These are phyloP conservation scores for Pestalotiopsis sp. DNA, from an alignment of 2,329 filamentous ascomycete species.

Conservation along the genomic window DNA sequence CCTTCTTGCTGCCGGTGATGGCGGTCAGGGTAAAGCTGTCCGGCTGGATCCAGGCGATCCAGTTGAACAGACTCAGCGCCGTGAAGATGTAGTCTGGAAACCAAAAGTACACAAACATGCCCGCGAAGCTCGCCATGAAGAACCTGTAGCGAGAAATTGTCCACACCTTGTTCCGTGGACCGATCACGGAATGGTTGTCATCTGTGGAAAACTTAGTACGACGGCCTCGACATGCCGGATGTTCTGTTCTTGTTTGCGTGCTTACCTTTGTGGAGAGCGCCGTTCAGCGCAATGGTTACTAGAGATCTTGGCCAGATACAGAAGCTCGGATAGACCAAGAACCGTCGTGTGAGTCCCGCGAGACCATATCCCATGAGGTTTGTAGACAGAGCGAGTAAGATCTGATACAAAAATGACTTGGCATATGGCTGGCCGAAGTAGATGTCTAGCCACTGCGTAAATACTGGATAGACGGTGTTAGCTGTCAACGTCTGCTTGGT, in stretches of 20 bases:
- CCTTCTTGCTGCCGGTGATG: conserved; percentile 25
- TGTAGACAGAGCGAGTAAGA: conserved; percentile 48
- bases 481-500: conserved; percentile 29
- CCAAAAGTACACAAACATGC: conserved; percentile 52
- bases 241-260: too few species aligned
- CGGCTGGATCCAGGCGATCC: conserved; percentile 51
- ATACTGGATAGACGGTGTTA: conserved; percentile 49
- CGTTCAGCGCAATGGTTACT: conserved; percentile 43
- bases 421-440: conserved; percentile 52
- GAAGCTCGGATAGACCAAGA: conserved; percentile 26
- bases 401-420: conserved; percentile 45
- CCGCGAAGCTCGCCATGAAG: conserved; percentile 40
- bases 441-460: conserved; percentile 46
- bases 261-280: conserved; percentile 37
- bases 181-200: conserved; percentile 30
- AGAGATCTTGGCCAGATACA: conserved; percentile 47
- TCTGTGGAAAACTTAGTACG: conserved; percentile 29
- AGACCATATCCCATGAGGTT: conserved; percentile 58
- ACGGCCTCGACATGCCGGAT: background rate
- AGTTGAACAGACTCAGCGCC: conserved; percentile 44
- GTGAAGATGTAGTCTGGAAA: conserved; percentile 47
- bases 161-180: conserved; percentile 40
- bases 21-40: conserved; percentile 18
- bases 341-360: conserved; percentile 37
- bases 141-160: conserved; percentile 43